Conservation (phyloP, 495 filamentous ascomycete genomes). For the Talaromyces nanjingensis region DNA sequence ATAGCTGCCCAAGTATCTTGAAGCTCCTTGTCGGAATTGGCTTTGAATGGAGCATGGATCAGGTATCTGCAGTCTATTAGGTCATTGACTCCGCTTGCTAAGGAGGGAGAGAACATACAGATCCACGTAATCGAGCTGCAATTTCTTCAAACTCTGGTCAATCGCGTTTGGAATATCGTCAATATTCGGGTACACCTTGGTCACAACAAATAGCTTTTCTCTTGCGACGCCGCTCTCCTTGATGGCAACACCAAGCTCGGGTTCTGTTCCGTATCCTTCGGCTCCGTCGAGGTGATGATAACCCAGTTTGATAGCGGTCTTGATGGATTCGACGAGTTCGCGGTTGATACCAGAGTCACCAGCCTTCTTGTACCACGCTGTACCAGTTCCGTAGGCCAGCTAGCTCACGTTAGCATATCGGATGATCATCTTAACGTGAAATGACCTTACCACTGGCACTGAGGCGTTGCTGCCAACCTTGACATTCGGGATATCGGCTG, state of each 20-base stretch:
- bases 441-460: not conserved
- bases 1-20: conserved; percentile 69
- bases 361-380: conserved; percentile 14
- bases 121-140: conserved; percentile 76
- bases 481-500: not conserved
- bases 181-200: conserved; percentile 59
- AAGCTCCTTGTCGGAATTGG: conserved; percentile 49
- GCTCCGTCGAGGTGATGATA: conserved; percentile 72
- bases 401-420: not conserved
- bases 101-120: conserved; percentile 63
- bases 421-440: not conserved
- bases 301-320: conserved; percentile 46
- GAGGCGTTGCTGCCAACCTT: conserved; percentile 1
- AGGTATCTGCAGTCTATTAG: no score
- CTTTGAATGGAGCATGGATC: conserved; percentile 71
- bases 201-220: conserved; percentile 62
- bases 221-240: conserved; percentile 50
- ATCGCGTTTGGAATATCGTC: conserved; percentile 65
- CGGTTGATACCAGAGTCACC: conserved; percentile 12
- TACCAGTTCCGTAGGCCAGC: conserved; percentile 13
- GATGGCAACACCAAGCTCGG: conserved; percentile 36
- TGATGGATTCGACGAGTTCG: conserved; percentile 22
- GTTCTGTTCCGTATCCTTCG: conserved; percentile 23
- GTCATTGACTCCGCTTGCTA: no score
- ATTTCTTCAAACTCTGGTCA: conserved; percentile 61